phyloP scores from a whole-genome alignment of 2,329 filamentous ascomycete genomes.

The Clarireedia monteithiana region DNA sequence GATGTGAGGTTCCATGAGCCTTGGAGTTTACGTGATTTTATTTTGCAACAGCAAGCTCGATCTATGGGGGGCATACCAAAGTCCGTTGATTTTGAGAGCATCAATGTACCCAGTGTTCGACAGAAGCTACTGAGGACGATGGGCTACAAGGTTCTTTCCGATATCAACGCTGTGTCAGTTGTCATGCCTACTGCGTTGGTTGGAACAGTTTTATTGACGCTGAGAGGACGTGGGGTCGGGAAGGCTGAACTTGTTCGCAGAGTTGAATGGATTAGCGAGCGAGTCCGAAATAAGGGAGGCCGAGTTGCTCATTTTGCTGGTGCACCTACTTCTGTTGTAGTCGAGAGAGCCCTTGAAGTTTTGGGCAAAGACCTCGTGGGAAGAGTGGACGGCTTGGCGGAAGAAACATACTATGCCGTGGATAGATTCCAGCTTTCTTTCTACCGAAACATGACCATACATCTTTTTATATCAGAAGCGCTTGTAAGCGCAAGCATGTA shows the following conservation, averaged over 20 bases:
- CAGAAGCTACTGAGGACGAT: conserved; percentile 75
- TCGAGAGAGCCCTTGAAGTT: conserved; percentile 85
- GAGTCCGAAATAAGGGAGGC: conserved; percentile 79
- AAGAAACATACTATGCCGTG: conserved; percentile 90
- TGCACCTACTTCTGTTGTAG: conserved; percentile 69
- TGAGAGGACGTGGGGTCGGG: conserved; percentile 86
- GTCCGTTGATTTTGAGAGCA: conserved; percentile 38
- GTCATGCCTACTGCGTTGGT: conserved; percentile 98
- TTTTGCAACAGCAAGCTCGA: conserved; percentile 65
- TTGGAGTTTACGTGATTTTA: conserved; percentile 80
- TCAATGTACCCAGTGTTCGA: conserved; percentile 28
- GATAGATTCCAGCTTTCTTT: conserved; percentile 96
- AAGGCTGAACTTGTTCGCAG: conserved; percentile 77
- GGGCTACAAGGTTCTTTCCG: conserved; percentile 84
- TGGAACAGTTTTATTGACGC: conserved; percentile 83
- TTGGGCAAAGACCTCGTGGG: conserved; percentile 85
- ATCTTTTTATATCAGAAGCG: conserved; percentile 90
- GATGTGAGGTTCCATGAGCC: conserved; percentile 95
- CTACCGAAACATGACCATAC: conserved; percentile 99
- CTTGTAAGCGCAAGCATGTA: conserved; percentile 89
- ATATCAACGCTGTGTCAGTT: conserved; percentile 94
- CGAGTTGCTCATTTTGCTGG: conserved; percentile 89
- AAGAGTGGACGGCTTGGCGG: conserved; percentile 67
- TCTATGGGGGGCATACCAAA: conserved; percentile 41
- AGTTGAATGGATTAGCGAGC: conserved; percentile 80